Evolutionary conservation across 805 yeast species (phyloP).

Genomic region (Starmerella vitae): DNA sequence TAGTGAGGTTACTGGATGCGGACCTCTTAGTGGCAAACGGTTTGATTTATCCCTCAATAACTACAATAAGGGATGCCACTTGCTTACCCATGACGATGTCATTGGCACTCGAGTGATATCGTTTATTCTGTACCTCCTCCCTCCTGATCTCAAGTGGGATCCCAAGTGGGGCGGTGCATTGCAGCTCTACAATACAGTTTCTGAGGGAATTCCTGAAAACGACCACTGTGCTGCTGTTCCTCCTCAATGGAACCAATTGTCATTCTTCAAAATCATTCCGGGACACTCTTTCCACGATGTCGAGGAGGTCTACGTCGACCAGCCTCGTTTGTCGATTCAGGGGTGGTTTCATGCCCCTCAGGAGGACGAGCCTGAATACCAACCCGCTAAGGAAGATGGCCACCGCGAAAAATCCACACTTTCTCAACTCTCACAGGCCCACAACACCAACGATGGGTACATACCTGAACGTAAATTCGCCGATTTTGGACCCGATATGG

Average conservation of each 20-base stretch:
- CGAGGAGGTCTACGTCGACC: conserved; percentile 87
- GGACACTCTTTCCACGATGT: conserved; percentile 96
- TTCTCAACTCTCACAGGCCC: conserved; percentile 57
- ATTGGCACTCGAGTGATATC: conserved; percentile 90
- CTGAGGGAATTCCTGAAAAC: conserved; percentile 78
- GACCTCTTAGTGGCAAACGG: conserved; percentile 76
- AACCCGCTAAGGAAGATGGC: conserved; percentile 49
- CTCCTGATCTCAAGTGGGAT: conserved; percentile 81
- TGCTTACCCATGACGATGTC: conserved; percentile 92
- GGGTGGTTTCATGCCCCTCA: conserved; percentile 99
- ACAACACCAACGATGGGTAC: conserved; percentile 64
- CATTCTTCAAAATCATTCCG: conserved; percentile 91
- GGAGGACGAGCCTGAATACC: conserved; percentile 72
- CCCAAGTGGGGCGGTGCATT: conserved; percentile 88
- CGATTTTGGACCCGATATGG: conserved; percentile 8
- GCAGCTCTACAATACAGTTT: conserved; percentile 70
- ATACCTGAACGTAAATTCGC: conserved; percentile 45
- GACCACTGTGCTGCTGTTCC: conserved; percentile 58
- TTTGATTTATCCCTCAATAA: conserved; percentile 89
- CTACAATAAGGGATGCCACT: conserved; percentile 84
- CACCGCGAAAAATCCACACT: conserved; percentile 55
- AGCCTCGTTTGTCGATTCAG: conserved; percentile 80
- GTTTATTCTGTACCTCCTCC: conserved; percentile 83
- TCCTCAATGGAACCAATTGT: conserved; percentile 92
- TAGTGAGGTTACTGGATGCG: conserved; percentile 68